Conservation (phyloP, 2,329 filamentous ascomycete species). For the Pseudohalonectria lignicola region DNA sequence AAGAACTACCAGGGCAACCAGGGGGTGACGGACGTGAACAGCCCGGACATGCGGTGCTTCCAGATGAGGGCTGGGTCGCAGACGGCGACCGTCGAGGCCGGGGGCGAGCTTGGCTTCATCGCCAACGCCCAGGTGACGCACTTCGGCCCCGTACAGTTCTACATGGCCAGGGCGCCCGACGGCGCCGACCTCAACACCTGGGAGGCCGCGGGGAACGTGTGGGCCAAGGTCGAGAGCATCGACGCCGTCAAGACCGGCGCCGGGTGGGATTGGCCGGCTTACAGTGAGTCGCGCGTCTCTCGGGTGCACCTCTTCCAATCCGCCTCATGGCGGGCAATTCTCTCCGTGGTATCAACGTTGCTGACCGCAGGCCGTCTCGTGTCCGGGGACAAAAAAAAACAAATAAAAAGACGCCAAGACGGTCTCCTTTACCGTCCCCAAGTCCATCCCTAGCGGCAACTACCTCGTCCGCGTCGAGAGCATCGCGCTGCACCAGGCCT, state of each 20-base stretch:
- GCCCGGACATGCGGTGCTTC: conserved; percentile 20
- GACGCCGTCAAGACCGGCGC: conserved; percentile 7
- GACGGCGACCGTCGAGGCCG: conserved; percentile 15
- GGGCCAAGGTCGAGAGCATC: conserved; percentile 20
- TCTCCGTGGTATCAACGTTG: too few relatives aligned
- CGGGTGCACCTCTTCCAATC: too few relatives aligned
- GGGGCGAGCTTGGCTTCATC: conserved; percentile 15
- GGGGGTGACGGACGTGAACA: conserved; percentile 18
- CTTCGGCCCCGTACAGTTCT: conserved; percentile 20
- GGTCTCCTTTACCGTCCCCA: conserved; percentile 1
- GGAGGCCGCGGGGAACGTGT: conserved; percentile 19
- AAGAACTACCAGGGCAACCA: conserved; percentile 22
- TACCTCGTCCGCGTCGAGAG: conserved; percentile 6
- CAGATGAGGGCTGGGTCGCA: conserved; percentile 12
- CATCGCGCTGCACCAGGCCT: conserved; percentile 6
- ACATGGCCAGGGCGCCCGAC: conserved; percentile 20
- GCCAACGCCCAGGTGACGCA: conserved; percentile 17
- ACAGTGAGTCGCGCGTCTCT: background rate
- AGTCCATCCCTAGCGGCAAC: conserved; percentile 2
- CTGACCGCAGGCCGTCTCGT: too few relatives aligned
- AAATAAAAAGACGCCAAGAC: background rate
- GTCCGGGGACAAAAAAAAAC: background rate
- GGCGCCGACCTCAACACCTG: conserved; percentile 17
- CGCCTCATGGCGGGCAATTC: too few relatives aligned
- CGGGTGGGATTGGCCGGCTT: background rate